These are phyloP conservation scores for Lathyrus sativus DNA, from an alignment of 306 rosid species.

Conservation along the genomic window DNA sequence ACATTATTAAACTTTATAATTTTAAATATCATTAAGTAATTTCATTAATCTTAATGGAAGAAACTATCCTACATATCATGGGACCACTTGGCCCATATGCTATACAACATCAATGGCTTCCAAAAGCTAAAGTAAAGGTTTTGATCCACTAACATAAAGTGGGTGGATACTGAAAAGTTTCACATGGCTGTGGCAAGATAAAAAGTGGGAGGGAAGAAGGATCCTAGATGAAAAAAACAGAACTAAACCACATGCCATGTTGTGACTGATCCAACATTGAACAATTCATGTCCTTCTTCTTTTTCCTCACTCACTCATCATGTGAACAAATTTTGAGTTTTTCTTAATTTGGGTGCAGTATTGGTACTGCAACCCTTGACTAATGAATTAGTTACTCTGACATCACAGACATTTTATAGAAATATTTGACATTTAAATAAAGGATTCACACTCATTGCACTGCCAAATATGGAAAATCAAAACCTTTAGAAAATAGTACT, in stretches of 20 bases:
- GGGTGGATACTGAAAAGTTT: slow-evolving; percentile 73
- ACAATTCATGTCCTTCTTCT: neutral
- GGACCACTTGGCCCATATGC: slow-evolving; percentile 29
- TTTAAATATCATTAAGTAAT: neutral
- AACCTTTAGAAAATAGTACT: too few relatives aligned
- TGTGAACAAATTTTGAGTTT: slow-evolving; percentile 33
- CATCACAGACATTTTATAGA: neutral
- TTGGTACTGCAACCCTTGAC: slow-evolving; percentile 25
- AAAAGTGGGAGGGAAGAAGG: slow-evolving; percentile 34
- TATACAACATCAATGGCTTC: slow-evolving; percentile 31
- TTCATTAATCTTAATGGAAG: neutral
- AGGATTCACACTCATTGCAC: slow-evolving; percentile 13
- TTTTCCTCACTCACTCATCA: slow-evolving; percentile 17
- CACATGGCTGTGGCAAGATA: slow-evolving; percentile 52
- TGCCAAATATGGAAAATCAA: neutral
- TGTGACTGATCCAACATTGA: slow-evolving; percentile 25
- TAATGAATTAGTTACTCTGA: slow-evolving; percentile 1
- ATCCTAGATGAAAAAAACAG: slow-evolving; percentile 25
- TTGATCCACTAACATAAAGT: slow-evolving; percentile 29
- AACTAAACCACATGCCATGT: slow-evolving; percentile 46
- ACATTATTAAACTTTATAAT: too few relatives aligned
- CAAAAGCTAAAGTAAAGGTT: slow-evolving; percentile 38
- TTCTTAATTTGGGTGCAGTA: slow-evolving; percentile 41
- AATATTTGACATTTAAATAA: slow-evolving; percentile 27
- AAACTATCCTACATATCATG: slow-evolving; percentile 5